Conservation (phyloP, 257 asterid genomes). For the Nicotiana tomentosiformis region DNA sequence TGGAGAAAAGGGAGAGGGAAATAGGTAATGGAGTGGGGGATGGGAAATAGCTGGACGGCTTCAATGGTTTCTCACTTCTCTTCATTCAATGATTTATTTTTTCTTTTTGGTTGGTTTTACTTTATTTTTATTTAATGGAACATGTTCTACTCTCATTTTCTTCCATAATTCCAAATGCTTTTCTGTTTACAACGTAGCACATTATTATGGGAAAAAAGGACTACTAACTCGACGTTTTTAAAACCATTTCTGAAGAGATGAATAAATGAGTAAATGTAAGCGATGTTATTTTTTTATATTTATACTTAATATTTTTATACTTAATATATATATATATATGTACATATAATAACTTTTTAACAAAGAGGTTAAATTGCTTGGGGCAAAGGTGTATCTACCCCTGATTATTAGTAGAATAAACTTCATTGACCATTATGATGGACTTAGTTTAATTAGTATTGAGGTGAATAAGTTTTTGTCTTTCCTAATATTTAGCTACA, state of each 20-base stretch:
- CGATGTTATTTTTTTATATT: too few relatives aligned
- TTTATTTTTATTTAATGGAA: neutral
- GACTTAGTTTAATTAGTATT: neutral
- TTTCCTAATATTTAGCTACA: too few relatives aligned
- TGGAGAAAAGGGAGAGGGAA: neutral
- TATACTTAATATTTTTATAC: too few relatives aligned
- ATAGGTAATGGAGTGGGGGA: conserved; percentile 6
- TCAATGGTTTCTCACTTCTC: conserved; percentile 7
- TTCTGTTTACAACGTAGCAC: conserved; percentile 2
- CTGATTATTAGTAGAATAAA: neutral
- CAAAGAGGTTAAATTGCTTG: too few relatives aligned
- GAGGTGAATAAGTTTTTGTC: neutral
- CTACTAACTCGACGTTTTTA: neutral
- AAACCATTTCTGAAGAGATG: neutral
- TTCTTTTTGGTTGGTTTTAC: neutral
- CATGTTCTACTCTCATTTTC: neutral
- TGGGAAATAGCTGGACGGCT: conserved; percentile 10
- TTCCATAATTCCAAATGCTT: neutral
- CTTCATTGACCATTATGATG: neutral
- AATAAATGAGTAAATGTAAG: too few relatives aligned
- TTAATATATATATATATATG: too few relatives aligned
- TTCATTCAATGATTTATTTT: neutral
- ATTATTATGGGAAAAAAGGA: neutral
- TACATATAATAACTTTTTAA: too few relatives aligned
- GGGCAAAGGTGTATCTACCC: too few relatives aligned